Evolutionary conservation across 139 green algal species (phyloP).

Genomic region (Coccomyxa sp.): DNA sequence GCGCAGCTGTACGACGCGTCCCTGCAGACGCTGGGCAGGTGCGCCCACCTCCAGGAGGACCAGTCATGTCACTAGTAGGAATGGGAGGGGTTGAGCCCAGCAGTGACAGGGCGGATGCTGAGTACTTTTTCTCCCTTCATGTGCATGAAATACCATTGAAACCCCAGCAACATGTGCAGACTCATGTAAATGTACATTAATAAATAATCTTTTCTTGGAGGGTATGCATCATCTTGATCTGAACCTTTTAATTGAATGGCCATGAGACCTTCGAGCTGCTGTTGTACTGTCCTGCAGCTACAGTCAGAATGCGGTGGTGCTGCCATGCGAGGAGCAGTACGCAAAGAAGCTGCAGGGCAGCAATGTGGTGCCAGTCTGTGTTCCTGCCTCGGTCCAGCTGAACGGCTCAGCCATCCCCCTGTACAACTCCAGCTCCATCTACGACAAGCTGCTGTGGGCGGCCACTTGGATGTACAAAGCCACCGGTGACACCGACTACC

Average conservation of each 20-base stretch:
- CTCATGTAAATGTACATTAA: too few species aligned
- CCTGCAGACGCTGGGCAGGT: not conserved
- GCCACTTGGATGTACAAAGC: constrained; percentile 60
- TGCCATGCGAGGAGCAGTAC: not conserved
- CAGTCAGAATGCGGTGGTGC: not conserved
- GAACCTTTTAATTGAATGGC: too few species aligned
- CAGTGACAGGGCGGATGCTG: too few species aligned
- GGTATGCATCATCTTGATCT: too few species aligned
- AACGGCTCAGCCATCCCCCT: constrained; percentile 33
- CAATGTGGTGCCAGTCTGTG: not conserved
- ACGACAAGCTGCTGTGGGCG: constrained; percentile 61
- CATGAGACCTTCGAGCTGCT: too few species aligned
- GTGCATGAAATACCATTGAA: too few species aligned
- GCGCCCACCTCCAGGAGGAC: constrained; percentile 9
- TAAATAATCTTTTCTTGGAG: too few species aligned
- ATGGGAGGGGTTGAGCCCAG: too few species aligned
- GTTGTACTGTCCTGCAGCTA: not conserved
- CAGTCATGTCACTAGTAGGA: too few species aligned
- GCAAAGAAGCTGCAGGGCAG: not conserved
- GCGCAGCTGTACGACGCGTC: not conserved
- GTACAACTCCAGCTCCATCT: constrained; percentile 45
- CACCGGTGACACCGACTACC: constrained; percentile 35
- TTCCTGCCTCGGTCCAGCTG: constrained; percentile 6
- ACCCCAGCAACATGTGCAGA: too few species aligned
- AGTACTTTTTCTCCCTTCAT: too few species aligned